phyloP scores from a whole-genome alignment of 345 rosid genomes.

The Odontarrhena argentea region DNA sequence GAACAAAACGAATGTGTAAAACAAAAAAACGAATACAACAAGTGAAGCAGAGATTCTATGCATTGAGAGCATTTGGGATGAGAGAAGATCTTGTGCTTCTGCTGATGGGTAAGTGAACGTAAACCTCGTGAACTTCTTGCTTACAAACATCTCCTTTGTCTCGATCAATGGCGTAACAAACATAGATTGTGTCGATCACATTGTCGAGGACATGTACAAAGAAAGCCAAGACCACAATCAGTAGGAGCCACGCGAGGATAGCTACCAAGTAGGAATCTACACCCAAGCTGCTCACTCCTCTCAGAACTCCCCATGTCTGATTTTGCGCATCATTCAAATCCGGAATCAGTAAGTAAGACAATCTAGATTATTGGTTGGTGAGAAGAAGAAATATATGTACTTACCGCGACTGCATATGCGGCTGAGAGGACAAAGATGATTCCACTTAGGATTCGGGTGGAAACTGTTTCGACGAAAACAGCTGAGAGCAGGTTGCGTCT shows the following conservation, averaged over 20 bases:
- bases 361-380: neutral
- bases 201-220: constrained; percentile 82
- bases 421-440: constrained; percentile 75
- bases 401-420: constrained; percentile 71
- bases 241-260: constrained; percentile 61
- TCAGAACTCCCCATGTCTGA: constrained; percentile 72
- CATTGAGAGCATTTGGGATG: constrained; percentile 45
- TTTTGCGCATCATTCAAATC: constrained; percentile 17
- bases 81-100: constrained; percentile 54
- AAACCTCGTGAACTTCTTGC: constrained; percentile 86
- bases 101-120: constrained; percentile 70
- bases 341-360: neutral
- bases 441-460: constrained; percentile 75
- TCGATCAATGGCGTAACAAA: constrained; percentile 80
- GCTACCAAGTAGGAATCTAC: constrained; percentile 61
- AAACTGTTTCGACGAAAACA: constrained; percentile 83
- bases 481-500: constrained; percentile 90
- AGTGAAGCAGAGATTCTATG: constrained; percentile 35
- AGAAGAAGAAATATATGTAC: constrained; percentile 25
- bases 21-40: constrained; percentile 12
- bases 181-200: constrained; percentile 77
- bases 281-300: constrained; percentile 65
- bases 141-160: constrained; percentile 88
- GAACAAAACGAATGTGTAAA: constrained; percentile 2
- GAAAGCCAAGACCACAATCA: constrained; percentile 60